These are phyloP conservation scores for Taiwanofungus camphoratus DNA, from an alignment of 1,284 basidiomycete species.

Conservation along the genomic window DNA sequence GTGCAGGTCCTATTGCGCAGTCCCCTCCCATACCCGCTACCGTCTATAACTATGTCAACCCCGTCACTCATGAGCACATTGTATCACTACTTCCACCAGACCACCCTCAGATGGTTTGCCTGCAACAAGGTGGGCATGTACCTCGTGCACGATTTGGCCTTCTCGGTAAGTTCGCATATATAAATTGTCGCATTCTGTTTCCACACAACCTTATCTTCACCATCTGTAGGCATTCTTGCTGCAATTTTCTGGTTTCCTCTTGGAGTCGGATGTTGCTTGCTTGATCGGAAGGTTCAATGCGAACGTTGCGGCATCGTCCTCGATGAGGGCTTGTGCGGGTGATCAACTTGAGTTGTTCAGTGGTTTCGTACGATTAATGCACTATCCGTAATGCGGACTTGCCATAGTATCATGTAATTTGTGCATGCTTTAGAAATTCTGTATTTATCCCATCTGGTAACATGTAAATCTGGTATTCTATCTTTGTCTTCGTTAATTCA, in stretches of 20 bases:
- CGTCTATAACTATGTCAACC: constrained; percentile 42
- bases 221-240: constrained; percentile 54
- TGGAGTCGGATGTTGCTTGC: constrained; percentile 65
- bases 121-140: constrained; percentile 68
- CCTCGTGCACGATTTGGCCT: constrained; percentile 56
- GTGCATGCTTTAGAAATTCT: no score
- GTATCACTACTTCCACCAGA: constrained; percentile 58
- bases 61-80: constrained; percentile 40
- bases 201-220: background rate
- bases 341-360: no score
- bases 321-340: constrained; percentile 33
- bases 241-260: constrained; percentile 81
- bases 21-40: constrained; percentile 22
- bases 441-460: no score
- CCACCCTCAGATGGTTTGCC: constrained; percentile 75
- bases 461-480: no score
- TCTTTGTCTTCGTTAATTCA: no score
- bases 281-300: constrained; percentile 66
- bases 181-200: background rate
- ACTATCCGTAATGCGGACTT: no score
- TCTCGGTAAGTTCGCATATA: constrained; percentile 44
- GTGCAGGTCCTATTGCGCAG: constrained; percentile 15
- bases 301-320: constrained; percentile 42
- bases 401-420: no score
- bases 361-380: no score